Conservation (phyloP, 140 eudicot species). For the Flaveria floridana region DNA sequence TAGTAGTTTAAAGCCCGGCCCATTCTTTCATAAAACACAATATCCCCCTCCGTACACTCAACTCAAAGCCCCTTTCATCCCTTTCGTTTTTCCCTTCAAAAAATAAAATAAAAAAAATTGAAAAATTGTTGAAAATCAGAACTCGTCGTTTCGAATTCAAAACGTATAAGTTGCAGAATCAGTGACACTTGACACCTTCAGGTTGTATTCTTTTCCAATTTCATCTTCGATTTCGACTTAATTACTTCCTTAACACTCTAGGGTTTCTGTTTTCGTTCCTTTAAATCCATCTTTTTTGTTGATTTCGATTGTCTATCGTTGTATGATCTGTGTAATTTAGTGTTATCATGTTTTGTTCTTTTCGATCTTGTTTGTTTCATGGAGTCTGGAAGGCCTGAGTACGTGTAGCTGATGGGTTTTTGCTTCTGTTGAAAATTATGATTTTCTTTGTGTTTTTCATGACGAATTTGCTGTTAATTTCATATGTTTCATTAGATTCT, state of each 20-base stretch:
- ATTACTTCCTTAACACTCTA: conserved; percentile 20
- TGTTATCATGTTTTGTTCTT: neutral
- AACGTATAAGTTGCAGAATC: conserved; percentile 24
- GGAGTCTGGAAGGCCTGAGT: neutral
- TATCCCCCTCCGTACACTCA: neutral
- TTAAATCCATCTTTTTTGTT: neutral
- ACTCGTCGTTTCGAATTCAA: conserved; percentile 10
- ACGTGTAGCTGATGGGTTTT: conserved; percentile 6
- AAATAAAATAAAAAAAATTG: neutral
- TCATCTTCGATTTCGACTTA: conserved; percentile 7
- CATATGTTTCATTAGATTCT: neutral
- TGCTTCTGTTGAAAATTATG: neutral
- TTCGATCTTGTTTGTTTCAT: conserved; percentile 11
- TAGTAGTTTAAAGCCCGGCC: conserved; percentile 9
- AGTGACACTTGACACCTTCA: conserved; percentile 25
- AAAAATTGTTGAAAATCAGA: conserved; percentile 24
- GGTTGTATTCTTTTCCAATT: conserved; percentile 13
- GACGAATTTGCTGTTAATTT: neutral
- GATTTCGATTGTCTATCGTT: neutral
- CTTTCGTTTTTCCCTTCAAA: neutral
- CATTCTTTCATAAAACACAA: neutral
- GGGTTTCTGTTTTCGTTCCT: conserved; percentile 29
- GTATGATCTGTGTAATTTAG: neutral
- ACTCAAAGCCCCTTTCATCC: neutral
- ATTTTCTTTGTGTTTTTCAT: neutral